A percentile compares a stretch with the other conserved stretches of the same genome.
Conservation (phyloP, 495 filamentous ascomycete genomes). For the Usnea hakonensis region DNA sequence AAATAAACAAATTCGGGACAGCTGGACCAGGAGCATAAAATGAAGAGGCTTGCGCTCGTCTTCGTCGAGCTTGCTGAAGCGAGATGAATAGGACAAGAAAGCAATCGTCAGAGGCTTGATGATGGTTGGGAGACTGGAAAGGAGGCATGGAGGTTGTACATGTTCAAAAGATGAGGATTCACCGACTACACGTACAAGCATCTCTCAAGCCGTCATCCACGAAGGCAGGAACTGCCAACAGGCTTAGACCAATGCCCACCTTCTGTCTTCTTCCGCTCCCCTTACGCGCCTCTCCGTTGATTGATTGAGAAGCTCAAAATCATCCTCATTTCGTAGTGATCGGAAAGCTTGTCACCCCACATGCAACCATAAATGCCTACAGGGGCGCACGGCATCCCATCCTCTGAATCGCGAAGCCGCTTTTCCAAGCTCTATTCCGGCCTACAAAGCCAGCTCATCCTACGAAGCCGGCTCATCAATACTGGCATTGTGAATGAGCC, state of each 20-base stretch:
- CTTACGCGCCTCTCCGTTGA: background rate
- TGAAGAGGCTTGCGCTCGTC: background rate
- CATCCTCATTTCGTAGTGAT: too few species aligned
- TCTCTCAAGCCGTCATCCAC: background rate
- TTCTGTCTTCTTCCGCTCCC: background rate
- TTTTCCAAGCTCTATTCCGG: too few species aligned
- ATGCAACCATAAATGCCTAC: too few species aligned
- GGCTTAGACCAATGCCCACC: background rate
- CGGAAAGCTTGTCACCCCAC: too few species aligned
- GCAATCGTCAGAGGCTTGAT: conserved; percentile 5
- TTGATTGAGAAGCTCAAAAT: background rate
- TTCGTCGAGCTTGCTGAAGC: conserved; percentile 1
- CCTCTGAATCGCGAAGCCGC: too few species aligned
- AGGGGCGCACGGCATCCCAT: too few species aligned
- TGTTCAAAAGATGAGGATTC: background rate
- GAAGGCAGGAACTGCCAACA: background rate
- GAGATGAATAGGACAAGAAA: background rate
- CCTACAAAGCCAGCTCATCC: too few species aligned
- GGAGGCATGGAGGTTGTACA: background rate
- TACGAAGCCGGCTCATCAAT: too few species aligned
- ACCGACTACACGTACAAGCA: background rate
- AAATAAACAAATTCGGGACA: background rate
- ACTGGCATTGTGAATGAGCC: too few species aligned
- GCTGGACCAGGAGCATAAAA: background rate
- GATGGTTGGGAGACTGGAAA: background rate